Evolutionary conservation across 345 rosid genomes (phyloP), one percentile per base, ranked within the genome.

Genomic region (Psidium guajava): DNA sequence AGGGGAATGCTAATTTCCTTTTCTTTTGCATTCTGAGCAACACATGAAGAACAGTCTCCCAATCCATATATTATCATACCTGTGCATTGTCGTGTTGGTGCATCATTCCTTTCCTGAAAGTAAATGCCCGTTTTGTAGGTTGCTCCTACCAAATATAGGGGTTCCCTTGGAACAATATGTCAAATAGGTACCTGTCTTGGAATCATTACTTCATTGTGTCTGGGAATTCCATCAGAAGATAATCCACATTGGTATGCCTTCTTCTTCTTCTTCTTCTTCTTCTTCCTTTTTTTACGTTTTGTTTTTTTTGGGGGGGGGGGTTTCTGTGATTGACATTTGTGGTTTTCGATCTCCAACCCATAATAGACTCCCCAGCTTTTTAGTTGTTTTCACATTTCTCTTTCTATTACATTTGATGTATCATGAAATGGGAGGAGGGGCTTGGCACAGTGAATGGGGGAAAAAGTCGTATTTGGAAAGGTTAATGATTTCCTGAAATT

Each of bases 101-200:
- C 22, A 32, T 53, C 25, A 54, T 44, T 69, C 51, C 12, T 36
- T 59, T 27, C 7, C 14, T 82, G 84, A 32, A 54, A 59, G 82
- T 82, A n/a, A 36, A 36, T 84, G 57, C 80, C 51, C 57, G 32
- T 87, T 51, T 55, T 90, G 12, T 86, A 95, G 97, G 94, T 95
- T 89, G 91, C 98, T 85, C 94, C 97, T 56, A 94, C 97, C 52
- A 94, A 91, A 80, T 95, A 92, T 87, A 91, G 95, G 87, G 98
- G 97, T 75, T 94, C 93, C 25, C 87, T 94, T 55, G 98, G 96
- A 84, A 89, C 94, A 84, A 82, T 92, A 55, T 90, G 91, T 88
- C 94, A 92, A 81, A 89, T 93, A 82, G 96, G 95, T 86, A 94
- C 97, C 24, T 94, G 97, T 92, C 91, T 92, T 85, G 97, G 97